Evolutionary conservation across 495 filamentous ascomycete species (phyloP).

Genomic region (Penicillium pancosmium): DNA sequence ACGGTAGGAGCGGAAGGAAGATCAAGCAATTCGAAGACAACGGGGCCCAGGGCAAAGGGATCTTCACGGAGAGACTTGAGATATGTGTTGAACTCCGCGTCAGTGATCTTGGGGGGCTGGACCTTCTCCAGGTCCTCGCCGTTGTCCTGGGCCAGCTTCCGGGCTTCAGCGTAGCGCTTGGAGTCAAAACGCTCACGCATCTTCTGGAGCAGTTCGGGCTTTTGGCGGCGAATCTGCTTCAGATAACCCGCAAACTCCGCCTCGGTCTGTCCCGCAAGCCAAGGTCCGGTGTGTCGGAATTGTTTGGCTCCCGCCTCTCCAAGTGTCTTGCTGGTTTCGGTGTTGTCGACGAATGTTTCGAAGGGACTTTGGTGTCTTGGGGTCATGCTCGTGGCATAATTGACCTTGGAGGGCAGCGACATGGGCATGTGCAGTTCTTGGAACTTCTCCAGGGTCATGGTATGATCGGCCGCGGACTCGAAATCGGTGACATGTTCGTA

Average conservation of each 20-base stretch:
- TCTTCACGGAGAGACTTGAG: slow-evolving; percentile 61
- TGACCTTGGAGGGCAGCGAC: slow-evolving; percentile 45
- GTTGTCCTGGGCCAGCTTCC: slow-evolving; percentile 49
- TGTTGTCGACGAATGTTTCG: slow-evolving; percentile 51
- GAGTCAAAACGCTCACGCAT: slow-evolving; percentile 49
- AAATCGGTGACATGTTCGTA: slow-evolving; percentile 92
- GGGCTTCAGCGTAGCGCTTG: slow-evolving; percentile 46
- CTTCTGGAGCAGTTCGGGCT: slow-evolving; percentile 63
- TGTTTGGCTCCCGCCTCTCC: slow-evolving; percentile 36
- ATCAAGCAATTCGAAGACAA: slow-evolving; percentile 52
- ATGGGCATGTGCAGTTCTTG: slow-evolving; percentile 76
- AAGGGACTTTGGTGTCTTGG: slow-evolving; percentile 54
- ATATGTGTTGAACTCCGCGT: slow-evolving; percentile 61
- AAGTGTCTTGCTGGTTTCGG: slow-evolving; percentile 38
- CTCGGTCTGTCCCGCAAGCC: slow-evolving; percentile 73
- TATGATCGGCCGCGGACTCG: slow-evolving; percentile 79
- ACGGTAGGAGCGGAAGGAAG: slow-evolving; percentile 47
- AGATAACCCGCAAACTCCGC: slow-evolving; percentile 72
- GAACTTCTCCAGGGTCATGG: slow-evolving; percentile 81
- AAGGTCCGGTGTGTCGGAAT: slow-evolving; percentile 67
- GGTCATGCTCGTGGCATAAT: slow-evolving; percentile 31
- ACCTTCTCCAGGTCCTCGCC: slow-evolving; percentile 42
- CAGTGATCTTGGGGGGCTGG: slow-evolving; percentile 51
- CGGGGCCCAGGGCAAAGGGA: slow-evolving; percentile 46
- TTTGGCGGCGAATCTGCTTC: slow-evolving; percentile 60